Evolutionary conservation across 2,329 filamentous ascomycete genomes (phyloP).

Genomic region (Cladosporium sphaerospermum): DNA sequence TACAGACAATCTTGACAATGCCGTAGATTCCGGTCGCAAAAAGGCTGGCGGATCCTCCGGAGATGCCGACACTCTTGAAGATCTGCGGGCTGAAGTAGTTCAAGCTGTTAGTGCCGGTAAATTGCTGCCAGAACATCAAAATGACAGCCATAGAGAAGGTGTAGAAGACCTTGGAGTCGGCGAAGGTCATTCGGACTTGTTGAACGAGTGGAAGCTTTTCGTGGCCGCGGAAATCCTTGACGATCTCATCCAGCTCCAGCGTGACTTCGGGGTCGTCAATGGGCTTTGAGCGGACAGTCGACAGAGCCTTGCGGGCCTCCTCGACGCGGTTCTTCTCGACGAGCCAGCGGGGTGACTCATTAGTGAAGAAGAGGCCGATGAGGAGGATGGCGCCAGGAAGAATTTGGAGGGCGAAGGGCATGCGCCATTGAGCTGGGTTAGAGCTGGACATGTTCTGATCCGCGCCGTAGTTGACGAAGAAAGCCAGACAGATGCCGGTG

Average conservation of each 20-base stretch:
- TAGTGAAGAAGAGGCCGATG: conserved; percentile 45
- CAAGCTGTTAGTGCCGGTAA: conserved; percentile 32
- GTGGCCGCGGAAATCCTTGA: conserved; percentile 39
- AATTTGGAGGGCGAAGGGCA: conserved; percentile 49
- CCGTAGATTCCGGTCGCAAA: conserved; percentile 44
- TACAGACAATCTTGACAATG: conserved; percentile 41
- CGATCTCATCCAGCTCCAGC: conserved; percentile 39
- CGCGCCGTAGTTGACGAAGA: conserved; percentile 50
- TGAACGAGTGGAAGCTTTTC: conserved; percentile 35
- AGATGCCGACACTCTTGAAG: conserved; percentile 38
- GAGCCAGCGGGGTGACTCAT: conserved; percentile 50
- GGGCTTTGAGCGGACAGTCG: conserved; percentile 33
- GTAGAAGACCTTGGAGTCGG: conserved; percentile 35
- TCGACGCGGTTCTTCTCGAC: conserved; percentile 45
- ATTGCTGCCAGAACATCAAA: conserved; percentile 40
- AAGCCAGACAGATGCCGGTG: conserved; percentile 44
- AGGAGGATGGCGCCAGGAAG: conserved; percentile 47
- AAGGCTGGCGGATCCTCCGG: conserved; percentile 33
- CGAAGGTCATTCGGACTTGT: conserved; percentile 35
- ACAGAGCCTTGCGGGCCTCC: conserved; percentile 39
- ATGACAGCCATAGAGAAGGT: conserved; percentile 37
- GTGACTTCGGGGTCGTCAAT: conserved; percentile 32
- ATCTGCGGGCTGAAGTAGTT: conserved; percentile 42
- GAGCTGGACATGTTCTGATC: conserved; percentile 37
- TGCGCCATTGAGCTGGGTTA: conserved; percentile 46